phyloP scores from a whole-genome alignment of 2,329 filamentous ascomycete species.

The Phialophora tarda region DNA sequence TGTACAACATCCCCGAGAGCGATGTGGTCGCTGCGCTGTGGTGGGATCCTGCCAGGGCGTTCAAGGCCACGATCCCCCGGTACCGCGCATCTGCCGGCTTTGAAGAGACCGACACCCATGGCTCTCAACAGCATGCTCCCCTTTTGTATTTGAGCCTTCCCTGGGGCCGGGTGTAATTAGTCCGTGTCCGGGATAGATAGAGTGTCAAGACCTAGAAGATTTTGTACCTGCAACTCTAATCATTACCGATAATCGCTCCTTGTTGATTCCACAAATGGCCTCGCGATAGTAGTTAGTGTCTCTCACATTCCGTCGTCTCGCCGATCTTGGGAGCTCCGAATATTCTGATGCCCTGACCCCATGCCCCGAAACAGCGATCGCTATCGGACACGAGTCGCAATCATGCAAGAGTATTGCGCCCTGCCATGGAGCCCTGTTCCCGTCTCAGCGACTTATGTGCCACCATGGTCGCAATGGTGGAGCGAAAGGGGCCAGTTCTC shows the following conservation, averaged over 20 bases:
- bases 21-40: slow-evolving; percentile 47
- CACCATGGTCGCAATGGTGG: no score
- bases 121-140: slow-evolving; percentile 49
- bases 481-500: no score
- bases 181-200: background rate
- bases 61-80: slow-evolving; percentile 54
- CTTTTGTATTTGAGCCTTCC: slow-evolving; percentile 41
- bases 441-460: no score
- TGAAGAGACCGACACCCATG: slow-evolving; percentile 49
- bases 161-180: slow-evolving; percentile 19
- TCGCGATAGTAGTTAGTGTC: background rate
- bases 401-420: background rate
- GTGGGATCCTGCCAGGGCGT: slow-evolving; percentile 56
- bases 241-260: background rate
- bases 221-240: background rate
- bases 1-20: slow-evolving; percentile 41
- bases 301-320: background rate
- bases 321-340: background rate
- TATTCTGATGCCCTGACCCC: background rate
- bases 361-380: background rate
- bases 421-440: background rate
- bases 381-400: background rate
- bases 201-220: background rate
- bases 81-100: slow-evolving; percentile 45
- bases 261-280: background rate